Base-by-base conservation (phyloP, 306 rosid species). In the Argentina anserina region DNA sequence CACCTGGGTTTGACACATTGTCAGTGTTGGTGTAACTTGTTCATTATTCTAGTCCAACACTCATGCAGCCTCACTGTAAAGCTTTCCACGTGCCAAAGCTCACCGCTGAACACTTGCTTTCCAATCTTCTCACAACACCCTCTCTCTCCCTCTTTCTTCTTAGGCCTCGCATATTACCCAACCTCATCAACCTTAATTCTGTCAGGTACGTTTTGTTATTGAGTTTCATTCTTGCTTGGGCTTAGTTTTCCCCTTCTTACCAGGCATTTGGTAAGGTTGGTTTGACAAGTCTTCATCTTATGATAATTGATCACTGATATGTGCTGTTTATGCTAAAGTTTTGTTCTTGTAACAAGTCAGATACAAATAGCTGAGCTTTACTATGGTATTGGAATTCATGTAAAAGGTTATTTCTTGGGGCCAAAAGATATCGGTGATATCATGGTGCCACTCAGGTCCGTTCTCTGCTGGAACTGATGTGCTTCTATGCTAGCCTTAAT, bases 51-150 rank as follows among this genome's bases (percentile, higher is more conserved):
- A n/a, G n/a, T 58, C 20, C 25, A 65, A 40, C n/a, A 12, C 70
- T 21, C 69, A 65, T 40, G 69, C 31, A 65, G 49, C 18, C 50
- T 41, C 31, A 20, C 69, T 65, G 20, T 33, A 25, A 39, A 65
- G 20, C 70, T n/a, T 50, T 37, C 31, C 70, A 65, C 70, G 70
- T 65, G 29, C 18, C 28, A 28, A 65, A 37, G 45, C n/a, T 9
- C 3, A 39, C 47, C 47, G 28, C 45, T 11, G 18, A n/a, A 59
- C 64, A 15, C 39, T 28, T 28, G n/a, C 20, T 18, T 2, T 20
- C 36, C 13, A 23, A 26, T 65, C 25, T 42, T 2, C 4, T 4
- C 3, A 31, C 15, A 69, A 20, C 7, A 46, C 43, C 60, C 59
- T 9, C 61, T 20, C 50, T 45, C 60, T 20, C 10, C 26, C 58